Evolutionary conservation across 2,329 filamentous ascomycete species (phyloP).

Genomic region (Uncinocarpus reesii): DNA sequence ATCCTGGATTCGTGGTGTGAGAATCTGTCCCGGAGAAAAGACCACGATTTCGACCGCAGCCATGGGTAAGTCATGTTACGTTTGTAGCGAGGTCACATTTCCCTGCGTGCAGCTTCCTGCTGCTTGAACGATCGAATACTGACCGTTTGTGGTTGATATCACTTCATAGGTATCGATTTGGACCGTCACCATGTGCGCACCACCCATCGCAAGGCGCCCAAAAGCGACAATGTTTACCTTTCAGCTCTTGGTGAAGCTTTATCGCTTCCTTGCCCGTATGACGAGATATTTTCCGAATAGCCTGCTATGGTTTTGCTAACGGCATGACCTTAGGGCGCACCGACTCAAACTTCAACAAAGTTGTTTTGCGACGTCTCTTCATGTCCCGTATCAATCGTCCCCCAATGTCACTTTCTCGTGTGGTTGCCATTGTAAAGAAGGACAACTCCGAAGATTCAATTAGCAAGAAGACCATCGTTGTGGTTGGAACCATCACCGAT

Average conservation of each 20-base stretch:
- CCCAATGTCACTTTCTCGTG: constrained; percentile 86
- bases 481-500: constrained; percentile 92
- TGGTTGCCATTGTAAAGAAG: constrained; percentile 51
- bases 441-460: constrained; percentile 45
- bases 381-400: constrained; percentile 98
- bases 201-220: constrained; percentile 82
- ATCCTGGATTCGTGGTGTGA: constrained; percentile 14
- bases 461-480: constrained; percentile 69
- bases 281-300: constrained; percentile 25
- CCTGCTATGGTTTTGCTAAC: background rate
- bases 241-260: constrained; percentile 95
- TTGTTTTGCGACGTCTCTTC: constrained; percentile 91
- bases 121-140: constrained; percentile 2
- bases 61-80: constrained; percentile 32
- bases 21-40: constrained; percentile 1
- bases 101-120: background rate
- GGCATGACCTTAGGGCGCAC: constrained; percentile 60
- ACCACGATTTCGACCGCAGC: constrained; percentile 29
- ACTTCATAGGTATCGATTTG: constrained; percentile 47
- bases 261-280: constrained; percentile 92
- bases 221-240: constrained; percentile 98
- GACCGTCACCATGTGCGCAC: constrained; percentile 54
- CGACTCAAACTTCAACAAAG: constrained; percentile 97
- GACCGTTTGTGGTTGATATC: background rate
- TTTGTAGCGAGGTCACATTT: background rate